Conservation (phyloP, 2,329 filamentous ascomycete species). For the Thelonectria rubi region DNA sequence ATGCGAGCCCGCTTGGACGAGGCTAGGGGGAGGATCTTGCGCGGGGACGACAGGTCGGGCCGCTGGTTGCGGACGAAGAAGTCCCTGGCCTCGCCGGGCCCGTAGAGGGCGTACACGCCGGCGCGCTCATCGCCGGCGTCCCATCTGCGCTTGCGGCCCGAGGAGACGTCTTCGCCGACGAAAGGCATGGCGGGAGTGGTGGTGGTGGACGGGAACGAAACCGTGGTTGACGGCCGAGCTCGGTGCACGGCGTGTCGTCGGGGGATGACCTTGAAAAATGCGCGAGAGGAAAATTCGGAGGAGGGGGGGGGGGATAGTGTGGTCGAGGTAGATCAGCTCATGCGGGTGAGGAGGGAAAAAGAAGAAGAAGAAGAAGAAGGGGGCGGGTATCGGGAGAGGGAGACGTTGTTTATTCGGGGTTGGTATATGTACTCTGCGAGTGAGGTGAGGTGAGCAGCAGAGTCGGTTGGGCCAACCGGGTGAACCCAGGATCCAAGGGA, state of each 20-base stretch:
- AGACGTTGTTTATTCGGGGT: slow-evolving; percentile 8
- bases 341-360: slow-evolving; percentile 11
- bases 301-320: background rate
- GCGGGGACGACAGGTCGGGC: slow-evolving; percentile 34
- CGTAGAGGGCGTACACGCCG: slow-evolving; percentile 37
- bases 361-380: slow-evolving; percentile 20
- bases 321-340: slow-evolving; percentile 1
- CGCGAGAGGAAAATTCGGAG: background rate
- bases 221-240: slow-evolving; percentile 1
- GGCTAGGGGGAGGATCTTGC: slow-evolving; percentile 44
- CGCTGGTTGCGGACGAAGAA: slow-evolving; percentile 42
- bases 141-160: slow-evolving; percentile 50
- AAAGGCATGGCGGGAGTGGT: slow-evolving; percentile 46
- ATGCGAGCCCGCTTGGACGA: slow-evolving; percentile 45
- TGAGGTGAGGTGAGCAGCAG: slow-evolving; percentile 7
- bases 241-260: slow-evolving; percentile 20
- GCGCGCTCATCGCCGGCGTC: slow-evolving; percentile 40
- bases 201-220: too few species aligned
- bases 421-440: slow-evolving; percentile 3
- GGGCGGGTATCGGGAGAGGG: slow-evolving; percentile 13
- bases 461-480: slow-evolving; percentile 9
- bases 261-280: slow-evolving; percentile 11
- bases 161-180: slow-evolving; percentile 44
- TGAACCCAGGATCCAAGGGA: slow-evolving; percentile 4
- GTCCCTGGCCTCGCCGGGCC: slow-evolving; percentile 39